These are phyloP conservation scores for Solanum stenotomum DNA, from an alignment of 257 asterid genomes.

Conservation along the genomic window DNA sequence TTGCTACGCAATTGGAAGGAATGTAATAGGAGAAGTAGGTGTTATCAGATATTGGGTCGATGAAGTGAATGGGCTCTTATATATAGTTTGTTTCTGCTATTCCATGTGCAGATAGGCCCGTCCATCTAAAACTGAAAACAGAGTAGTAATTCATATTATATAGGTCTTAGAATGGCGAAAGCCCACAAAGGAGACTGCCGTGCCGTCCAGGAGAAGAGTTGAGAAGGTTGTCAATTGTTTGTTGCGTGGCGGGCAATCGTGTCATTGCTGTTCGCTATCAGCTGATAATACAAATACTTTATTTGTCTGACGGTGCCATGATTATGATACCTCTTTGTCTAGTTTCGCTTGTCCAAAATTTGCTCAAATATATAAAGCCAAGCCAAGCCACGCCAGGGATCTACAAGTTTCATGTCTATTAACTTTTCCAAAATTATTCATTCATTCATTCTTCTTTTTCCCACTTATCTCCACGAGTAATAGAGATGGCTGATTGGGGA, in stretches of 20 bases:
- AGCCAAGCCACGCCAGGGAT: neutral
- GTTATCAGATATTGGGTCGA: neutral
- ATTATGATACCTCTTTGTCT: neutral
- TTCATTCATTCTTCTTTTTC: no score
- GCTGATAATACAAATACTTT: neutral
- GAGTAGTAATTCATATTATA: no score
- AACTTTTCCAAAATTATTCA: neutral
- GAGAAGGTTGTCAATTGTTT: neutral
- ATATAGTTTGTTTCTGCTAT: neutral
- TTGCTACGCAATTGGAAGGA: neutral
- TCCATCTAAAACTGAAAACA: neutral
- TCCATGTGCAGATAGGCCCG: neutral
- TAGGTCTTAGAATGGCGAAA: neutral
- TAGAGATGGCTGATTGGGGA: slow-evolving; percentile 84
- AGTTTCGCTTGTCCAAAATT: neutral
- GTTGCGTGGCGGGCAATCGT: neutral
- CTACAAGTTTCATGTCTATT: neutral
- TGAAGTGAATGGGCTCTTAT: neutral
- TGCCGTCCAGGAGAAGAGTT: neutral
- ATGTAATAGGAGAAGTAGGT: neutral
- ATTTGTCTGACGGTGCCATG: neutral
- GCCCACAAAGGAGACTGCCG: neutral
- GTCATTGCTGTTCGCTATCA: neutral
- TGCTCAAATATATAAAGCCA: neutral
- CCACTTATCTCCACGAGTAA: neutral